Evolutionary conservation across 352 stramenopile species (phyloP).

Genomic region (Phytophthora podocarpi): DNA sequence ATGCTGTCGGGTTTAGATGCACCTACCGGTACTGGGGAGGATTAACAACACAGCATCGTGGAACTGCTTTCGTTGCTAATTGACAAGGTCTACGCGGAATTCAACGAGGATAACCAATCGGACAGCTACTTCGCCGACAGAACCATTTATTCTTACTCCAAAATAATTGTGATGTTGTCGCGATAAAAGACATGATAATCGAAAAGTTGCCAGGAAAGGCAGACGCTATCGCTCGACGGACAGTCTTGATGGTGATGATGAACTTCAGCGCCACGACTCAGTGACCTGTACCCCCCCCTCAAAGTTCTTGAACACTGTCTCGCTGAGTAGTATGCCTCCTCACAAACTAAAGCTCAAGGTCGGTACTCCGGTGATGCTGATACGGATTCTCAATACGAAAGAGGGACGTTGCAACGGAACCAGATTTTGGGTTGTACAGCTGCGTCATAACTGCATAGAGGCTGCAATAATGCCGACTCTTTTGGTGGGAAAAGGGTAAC

Average conservation of each 20-base stretch:
- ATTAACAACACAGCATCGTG: too few species aligned
- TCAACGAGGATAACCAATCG: not conserved
- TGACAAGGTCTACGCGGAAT: not conserved
- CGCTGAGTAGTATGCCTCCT: constrained; percentile 4
- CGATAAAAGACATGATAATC: not conserved
- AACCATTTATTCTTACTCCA: not conserved
- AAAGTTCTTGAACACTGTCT: not conserved
- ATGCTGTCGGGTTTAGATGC: too few species aligned
- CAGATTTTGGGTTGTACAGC: not conserved
- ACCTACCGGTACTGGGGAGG: too few species aligned
- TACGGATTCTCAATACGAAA: constrained; percentile 5
- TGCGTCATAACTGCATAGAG: not conserved
- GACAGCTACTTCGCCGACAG: not conserved
- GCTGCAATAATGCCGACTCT: not conserved
- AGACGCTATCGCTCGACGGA: too few species aligned
- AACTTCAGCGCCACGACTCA: too few species aligned
- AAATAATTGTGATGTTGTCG: not conserved
- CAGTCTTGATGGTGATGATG: too few species aligned
- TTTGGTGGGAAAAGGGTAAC: not conserved
- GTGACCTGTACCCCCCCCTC: not conserved
- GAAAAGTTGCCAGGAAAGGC: not conserved
- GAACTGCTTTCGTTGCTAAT: not conserved
- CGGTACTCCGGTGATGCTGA: not conserved
- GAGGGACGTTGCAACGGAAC: constrained; percentile 3
- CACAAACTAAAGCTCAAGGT: constrained; percentile 9